Conservation (phyloP, 2,329 filamentous ascomycete species). For the Lithohypha guttulata region DNA sequence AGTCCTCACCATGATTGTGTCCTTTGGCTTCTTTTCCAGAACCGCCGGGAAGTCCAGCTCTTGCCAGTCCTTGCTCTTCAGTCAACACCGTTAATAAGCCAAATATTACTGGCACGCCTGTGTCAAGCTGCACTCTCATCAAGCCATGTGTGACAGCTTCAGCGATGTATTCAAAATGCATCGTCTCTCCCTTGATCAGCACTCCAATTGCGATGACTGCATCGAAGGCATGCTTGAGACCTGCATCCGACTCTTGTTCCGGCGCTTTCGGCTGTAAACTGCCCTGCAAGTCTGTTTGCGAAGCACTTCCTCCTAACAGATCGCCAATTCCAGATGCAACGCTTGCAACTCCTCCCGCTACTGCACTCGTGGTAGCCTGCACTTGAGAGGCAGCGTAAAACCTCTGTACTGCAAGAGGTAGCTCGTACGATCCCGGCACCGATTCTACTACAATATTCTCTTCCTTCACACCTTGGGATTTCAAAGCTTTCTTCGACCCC, state of each 20-base stretch:
- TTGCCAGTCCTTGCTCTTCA: slow-evolving; percentile 75
- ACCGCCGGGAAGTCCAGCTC: slow-evolving; percentile 60
- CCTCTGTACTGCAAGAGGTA: slow-evolving; percentile 82
- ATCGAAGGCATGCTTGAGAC: slow-evolving; percentile 51
- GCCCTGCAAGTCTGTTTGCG: slow-evolving; percentile 53
- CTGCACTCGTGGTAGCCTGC: slow-evolving; percentile 48
- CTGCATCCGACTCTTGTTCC: slow-evolving; percentile 30
- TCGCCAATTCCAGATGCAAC: slow-evolving; percentile 60
- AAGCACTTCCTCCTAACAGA: slow-evolving; percentile 56
- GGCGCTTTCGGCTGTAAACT: slow-evolving; percentile 20
- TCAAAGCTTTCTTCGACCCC: slow-evolving; percentile 68
- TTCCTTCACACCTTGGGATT: slow-evolving; percentile 68
- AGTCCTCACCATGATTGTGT: slow-evolving; percentile 95
- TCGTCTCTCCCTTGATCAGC: slow-evolving; percentile 95
- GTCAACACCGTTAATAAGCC: slow-evolving; percentile 79
- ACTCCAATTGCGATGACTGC: slow-evolving; percentile 92
- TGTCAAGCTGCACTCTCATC: slow-evolving; percentile 89
- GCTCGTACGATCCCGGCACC: slow-evolving; percentile 88
- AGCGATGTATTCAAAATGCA: slow-evolving; percentile 98
- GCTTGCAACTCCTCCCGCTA: slow-evolving; percentile 28
- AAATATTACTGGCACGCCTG: slow-evolving; percentile 80
- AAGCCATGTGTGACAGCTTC: slow-evolving; percentile 83
- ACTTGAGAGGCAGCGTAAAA: slow-evolving; percentile 79
- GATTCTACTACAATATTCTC: slow-evolving; percentile 82
- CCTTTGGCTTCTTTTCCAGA: slow-evolving; percentile 35